Evolutionary conservation across 192 early-diverging fungal species (phyloP), one percentile per base, ranked within the genome.

Genomic region (Rhizophlyctis rosea): DNA sequence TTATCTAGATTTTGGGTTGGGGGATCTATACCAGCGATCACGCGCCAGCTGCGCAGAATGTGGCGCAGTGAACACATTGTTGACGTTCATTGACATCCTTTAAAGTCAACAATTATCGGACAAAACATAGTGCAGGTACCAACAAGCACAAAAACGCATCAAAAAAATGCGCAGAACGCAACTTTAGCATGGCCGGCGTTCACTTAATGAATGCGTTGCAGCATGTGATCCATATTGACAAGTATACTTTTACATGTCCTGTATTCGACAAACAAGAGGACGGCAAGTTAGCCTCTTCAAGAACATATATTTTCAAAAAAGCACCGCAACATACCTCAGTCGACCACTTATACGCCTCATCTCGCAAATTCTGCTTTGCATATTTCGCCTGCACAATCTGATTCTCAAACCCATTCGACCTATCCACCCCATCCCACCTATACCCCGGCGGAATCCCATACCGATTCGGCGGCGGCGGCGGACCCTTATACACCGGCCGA

Each of bases 341-440:
- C 5, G 67, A 65, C 80, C 80, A 81, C 52, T 75, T 76, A 60
- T 79, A 71, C 9, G 73, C 73, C 63, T 76, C 76, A 31, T 68
- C 34, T 25, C 53, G 50, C 24, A 56, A 31, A 2, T 55, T 56
- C 11, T 36, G 57, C 31, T 49, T 48, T 7, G 59, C 47, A 39
- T 81, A 66, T 47, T 60, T 47, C 16, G 33, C 50, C 53, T 70
- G 71, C 44, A 85, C 82, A 3, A 70, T 52, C 28, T 82, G 73
- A 3, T 57, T 58, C 67, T 90, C 88, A 60, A 87, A 91, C 18
- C 89, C 89, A 64, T 89, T 91, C 4, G 83, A 84, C n/a, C 89
- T 61, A 60, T 91, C 88, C 3, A 91, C 86, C 13, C 89, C 89
- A 62, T 91, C 89, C 89, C 89, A 91, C 27, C 88, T 65, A 63